phyloP scores from a whole-genome alignment of 441 rosid genomes.

The Gossypium davidsonii region DNA sequence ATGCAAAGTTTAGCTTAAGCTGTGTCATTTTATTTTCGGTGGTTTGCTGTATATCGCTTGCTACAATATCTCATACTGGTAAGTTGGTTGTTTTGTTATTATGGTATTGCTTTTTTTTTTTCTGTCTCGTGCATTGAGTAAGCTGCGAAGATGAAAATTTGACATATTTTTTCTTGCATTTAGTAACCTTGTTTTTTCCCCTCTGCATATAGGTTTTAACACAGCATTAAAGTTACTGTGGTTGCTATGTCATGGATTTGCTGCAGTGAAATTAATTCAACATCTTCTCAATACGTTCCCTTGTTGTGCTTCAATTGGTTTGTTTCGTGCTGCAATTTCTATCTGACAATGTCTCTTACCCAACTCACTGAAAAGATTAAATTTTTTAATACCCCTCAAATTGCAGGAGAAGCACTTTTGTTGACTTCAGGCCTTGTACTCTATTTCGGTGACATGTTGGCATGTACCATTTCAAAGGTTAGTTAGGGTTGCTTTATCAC shows the following conservation, averaged over 20 bases:
- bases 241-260: conserved; percentile 74
- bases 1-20: conserved; percentile 38
- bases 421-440: conserved; percentile 81
- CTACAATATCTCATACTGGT: conserved; percentile 57
- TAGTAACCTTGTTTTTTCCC: neutral
- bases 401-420: conserved; percentile 81
- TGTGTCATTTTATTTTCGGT: conserved; percentile 41
- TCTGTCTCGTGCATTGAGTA: neutral
- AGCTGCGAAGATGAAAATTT: neutral
- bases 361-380: neutral
- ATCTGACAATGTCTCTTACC: neutral
- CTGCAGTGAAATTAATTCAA: conserved; percentile 57
- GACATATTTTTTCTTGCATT: neutral
- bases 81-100: conserved; percentile 2
- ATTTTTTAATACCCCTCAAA: conserved; percentile 1
- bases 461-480: conserved; percentile 69
- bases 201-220: conserved; percentile 47
- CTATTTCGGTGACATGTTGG: conserved; percentile 80
- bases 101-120: neutral
- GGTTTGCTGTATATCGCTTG: conserved; percentile 50
- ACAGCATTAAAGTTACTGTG: conserved; percentile 48
- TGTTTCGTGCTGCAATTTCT: conserved; percentile 10
- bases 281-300: conserved; percentile 72
- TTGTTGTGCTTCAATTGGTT: conserved; percentile 85
- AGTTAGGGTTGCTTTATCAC: conserved; percentile 29